Evolutionary conservation across 139 green algal species (phyloP).

Genomic region (Chlorella sp.): DNA sequence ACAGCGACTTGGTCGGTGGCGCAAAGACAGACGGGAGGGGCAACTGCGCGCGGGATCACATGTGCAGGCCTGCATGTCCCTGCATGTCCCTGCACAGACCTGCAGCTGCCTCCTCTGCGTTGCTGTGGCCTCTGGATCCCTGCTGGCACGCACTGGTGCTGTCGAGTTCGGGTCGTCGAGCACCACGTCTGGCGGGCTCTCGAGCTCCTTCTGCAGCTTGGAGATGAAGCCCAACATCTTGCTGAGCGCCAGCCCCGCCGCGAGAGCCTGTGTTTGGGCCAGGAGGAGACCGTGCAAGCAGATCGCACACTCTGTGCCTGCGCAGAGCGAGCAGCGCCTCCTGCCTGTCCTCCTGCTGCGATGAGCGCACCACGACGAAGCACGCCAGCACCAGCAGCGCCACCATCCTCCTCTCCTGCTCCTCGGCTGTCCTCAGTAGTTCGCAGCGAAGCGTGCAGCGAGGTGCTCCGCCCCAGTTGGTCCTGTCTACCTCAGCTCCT

Average conservation of each 20-base stretch:
- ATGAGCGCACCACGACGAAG: too few relatives aligned
- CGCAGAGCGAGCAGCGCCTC: too few relatives aligned
- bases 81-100: not conserved
- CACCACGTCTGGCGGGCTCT: slow-evolving; percentile 8
- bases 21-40: slow-evolving; percentile 54
- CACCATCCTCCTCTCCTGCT: too few relatives aligned
- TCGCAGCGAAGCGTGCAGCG: too few relatives aligned
- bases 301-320: too few relatives aligned
- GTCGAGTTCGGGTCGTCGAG: slow-evolving; percentile 36
- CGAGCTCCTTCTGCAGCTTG: slow-evolving; percentile 14
- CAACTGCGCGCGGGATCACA: slow-evolving; percentile 33
- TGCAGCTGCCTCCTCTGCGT: not conserved
- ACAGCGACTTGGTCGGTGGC: slow-evolving; percentile 64
- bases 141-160: slow-evolving; percentile 13
- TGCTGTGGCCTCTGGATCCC: not conserved
- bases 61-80: too few relatives aligned
- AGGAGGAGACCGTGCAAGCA: not conserved
- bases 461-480: too few relatives aligned
- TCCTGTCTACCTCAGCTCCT: too few relatives aligned
- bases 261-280: not conserved
- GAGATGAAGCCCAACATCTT: not conserved
- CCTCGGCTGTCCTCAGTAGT: too few relatives aligned
- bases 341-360: too few relatives aligned
- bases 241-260: not conserved
- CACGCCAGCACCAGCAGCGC: too few relatives aligned